phyloP scores from a whole-genome alignment of 495 filamentous ascomycete genomes.

The Aspergillus sclerotiicarbonarius region DNA sequence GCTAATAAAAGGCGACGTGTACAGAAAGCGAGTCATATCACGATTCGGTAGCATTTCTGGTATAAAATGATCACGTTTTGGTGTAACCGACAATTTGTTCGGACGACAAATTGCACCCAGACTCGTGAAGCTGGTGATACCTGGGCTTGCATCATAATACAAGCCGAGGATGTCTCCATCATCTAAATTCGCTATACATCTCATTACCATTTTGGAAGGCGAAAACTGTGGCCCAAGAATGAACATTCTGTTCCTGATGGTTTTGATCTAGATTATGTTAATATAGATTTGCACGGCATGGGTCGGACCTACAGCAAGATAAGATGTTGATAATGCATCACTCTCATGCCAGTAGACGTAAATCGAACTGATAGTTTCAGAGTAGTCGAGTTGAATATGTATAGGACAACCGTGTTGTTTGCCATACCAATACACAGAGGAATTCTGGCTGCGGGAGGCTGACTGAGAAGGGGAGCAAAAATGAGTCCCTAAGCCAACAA shows the following conservation, averaged over 20 bases:
- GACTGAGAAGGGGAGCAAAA: not conserved
- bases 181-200: not conserved
- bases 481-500: too few species aligned
- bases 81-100: too few species aligned
- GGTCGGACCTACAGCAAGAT: not conserved
- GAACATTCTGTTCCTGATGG: not conserved
- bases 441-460: not conserved
- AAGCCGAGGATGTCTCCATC: constrained; percentile 1
- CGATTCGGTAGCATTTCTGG: not conserved
- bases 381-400: constrained; percentile 2
- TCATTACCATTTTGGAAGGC: not conserved
- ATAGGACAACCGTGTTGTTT: constrained; percentile 7
- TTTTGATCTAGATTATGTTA: not conserved
- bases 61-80: too few species aligned
- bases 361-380: not conserved
- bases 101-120: not conserved
- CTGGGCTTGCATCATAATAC: not conserved
- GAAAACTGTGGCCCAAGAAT: constrained; percentile 1
- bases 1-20: not conserved
- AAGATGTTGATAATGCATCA: not conserved
- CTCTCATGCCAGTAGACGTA: not conserved
- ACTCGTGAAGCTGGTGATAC: constrained; percentile 2
- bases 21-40: not conserved
- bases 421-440: constrained; percentile 4
- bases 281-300: not conserved